Evolutionary conservation across 441 rosid genomes (phyloP), one percentile per base, ranked within the genome.

Genomic region (Erysimum cheiri): DNA sequence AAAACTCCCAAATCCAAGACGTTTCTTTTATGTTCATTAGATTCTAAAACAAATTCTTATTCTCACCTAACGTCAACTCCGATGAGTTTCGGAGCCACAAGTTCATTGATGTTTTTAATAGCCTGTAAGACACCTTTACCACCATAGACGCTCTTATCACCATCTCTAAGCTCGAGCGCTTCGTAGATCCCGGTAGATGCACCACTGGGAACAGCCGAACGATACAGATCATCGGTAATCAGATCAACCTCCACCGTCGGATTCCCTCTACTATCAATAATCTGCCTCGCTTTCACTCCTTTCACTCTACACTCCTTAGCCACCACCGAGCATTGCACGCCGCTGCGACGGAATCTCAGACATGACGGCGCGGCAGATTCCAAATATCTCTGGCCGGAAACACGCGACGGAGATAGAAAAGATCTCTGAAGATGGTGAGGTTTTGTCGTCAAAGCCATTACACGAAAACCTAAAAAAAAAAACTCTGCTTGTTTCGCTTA

Each of bases 171-270:
- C 84, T 91, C 97, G 50, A 91, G 70, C 10, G 97, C 97, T 78
- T 94, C 97, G 47, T 94, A 88, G 87, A 91, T 88, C 81, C 93
- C 96, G 17, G 97, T 94, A 36, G 98, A 94, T 35, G 97, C 96
- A 33, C 97, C 98, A 78, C 98, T 94, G 1, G 98, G 98, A 33
- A 91, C 96, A 9, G 97, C 96, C 13, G 98, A 93, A 62, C 97
- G 87, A 77, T 84, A 89, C 57, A 89, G 88, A 52, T 79, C 81
- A 68, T 83, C 90, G 0, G 96, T 87, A 62, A 94, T 47, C 76
- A 91, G 80, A 80, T 94, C 98, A 77, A 94, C 97, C 91, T 94
- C 93, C 40, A 94, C 92, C 39, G 93, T 94, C 0, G 98, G 97
- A 77, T 91, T 94, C 5, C 97, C 98, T 59, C 96, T 78, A 80